Evolutionary conservation across 1,284 basidiomycete genomes (phyloP).

Genomic region (Austroboletus rostrupii): DNA sequence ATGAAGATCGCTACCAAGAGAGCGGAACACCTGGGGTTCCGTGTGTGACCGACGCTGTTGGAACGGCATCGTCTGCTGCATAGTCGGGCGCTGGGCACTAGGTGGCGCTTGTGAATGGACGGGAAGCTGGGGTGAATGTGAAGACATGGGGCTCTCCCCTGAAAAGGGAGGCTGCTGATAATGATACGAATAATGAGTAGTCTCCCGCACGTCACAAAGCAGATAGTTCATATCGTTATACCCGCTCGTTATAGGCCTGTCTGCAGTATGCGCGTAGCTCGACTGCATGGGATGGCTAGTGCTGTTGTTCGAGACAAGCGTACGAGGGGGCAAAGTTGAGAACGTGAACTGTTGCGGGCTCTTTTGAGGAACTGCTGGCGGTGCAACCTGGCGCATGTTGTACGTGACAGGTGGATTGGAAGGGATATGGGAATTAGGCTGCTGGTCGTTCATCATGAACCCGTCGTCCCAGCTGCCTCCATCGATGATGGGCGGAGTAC

Average conservation of each 20-base stretch:
- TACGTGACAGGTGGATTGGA: slow-evolving; percentile 37
- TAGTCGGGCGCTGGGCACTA: slow-evolving; percentile 23
- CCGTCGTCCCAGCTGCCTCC: slow-evolving; percentile 54
- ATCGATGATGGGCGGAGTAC: slow-evolving; percentile 44
- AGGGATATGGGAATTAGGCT: slow-evolving; percentile 36
- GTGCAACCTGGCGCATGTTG: slow-evolving; percentile 34
- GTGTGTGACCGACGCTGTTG: slow-evolving; percentile 34
- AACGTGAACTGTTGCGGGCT: slow-evolving; percentile 35
- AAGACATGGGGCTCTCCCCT: slow-evolving; percentile 31
- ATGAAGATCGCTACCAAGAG: slow-evolving; percentile 31
- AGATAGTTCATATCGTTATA: slow-evolving; percentile 35
- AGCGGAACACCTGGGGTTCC: slow-evolving; percentile 30
- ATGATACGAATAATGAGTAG: slow-evolving; percentile 34
- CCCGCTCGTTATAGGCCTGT: slow-evolving; percentile 31
- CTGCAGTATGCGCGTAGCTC: slow-evolving; percentile 28
- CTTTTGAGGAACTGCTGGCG: slow-evolving; percentile 31
- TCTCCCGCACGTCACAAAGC: slow-evolving; percentile 33
- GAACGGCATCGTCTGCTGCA: slow-evolving; percentile 29
- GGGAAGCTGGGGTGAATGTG: slow-evolving; percentile 32
- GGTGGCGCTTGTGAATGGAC: slow-evolving; percentile 32
- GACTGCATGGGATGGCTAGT: slow-evolving; percentile 29
- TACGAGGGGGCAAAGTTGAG: slow-evolving; percentile 29
- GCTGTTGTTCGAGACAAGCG: slow-evolving; percentile 29
- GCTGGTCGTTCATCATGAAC: slow-evolving; percentile 51
- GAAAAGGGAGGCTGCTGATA: slow-evolving; percentile 33